Conservation (phyloP, 805 yeast species). For the Spencermartinsiella europaea region DNA sequence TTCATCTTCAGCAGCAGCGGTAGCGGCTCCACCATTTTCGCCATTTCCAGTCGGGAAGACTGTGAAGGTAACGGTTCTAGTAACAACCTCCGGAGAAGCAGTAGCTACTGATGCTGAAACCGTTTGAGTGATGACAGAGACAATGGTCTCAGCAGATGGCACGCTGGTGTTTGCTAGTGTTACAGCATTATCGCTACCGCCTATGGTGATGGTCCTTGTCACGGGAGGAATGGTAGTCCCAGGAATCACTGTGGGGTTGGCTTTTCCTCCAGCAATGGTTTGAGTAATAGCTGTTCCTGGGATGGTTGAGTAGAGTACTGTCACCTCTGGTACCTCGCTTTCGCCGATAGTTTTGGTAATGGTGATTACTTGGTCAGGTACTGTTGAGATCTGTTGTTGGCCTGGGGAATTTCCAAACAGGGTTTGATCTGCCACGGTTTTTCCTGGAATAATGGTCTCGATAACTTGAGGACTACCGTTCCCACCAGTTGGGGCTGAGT, state of each 20-base stretch:
- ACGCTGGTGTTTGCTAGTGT: no score
- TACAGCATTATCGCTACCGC: not conserved
- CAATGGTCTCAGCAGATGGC: not conserved
- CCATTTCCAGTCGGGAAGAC: constrained; percentile 12
- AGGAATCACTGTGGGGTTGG: constrained; percentile 5
- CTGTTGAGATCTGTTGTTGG: not conserved
- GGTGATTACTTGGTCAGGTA: constrained; percentile 3
- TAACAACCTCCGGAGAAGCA: constrained; percentile 3
- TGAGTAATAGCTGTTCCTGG: constrained; percentile 15
- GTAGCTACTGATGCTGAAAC: not conserved
- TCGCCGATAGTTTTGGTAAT: constrained; percentile 9
- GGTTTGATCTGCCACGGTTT: not conserved
- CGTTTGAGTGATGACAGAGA: not conserved
- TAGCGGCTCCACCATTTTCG: constrained; percentile 2
- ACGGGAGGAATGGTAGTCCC: constrained; percentile 12
- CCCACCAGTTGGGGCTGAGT: not conserved
- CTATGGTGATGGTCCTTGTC: not conserved
- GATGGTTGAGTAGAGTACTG: constrained; percentile 2
- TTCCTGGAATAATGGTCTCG: not conserved
- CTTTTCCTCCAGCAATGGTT: constrained; percentile 10
- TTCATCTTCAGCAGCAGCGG: constrained; percentile 1
- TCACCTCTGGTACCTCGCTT: constrained; percentile 3
- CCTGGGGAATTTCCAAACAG: not conserved
- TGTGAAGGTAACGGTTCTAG: constrained; percentile 18
- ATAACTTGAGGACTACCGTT: not conserved